Base-by-base conservation (phyloP, 345 rosid species). In the Moricandia moricandioides region DNA sequence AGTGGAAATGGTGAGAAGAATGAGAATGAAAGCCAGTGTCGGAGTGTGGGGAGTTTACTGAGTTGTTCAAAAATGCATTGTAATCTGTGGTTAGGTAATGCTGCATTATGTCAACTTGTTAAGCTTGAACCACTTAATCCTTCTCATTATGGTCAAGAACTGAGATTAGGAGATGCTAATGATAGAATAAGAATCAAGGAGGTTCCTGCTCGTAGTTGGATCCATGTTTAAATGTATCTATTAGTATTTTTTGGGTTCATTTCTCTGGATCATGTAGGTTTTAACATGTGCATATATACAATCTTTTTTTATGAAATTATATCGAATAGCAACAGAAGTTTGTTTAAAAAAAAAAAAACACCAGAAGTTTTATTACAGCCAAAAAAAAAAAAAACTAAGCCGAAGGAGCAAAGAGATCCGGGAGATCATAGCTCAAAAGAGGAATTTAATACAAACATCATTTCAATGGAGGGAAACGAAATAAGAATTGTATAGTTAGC, bases 21-120 rank as follows among this genome's bases (percentile, higher is more conserved):
- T 85, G 91, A 84, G 82, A 57, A 72, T 85, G 79, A 69, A 83
- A 68, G 83, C 89, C 52, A 87, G 82, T 78, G 87, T 86, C 63
- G 84, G 86, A 75, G 72, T 87, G 27, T 88, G 93, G 91, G 91
- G 89, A 79, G 83, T 71, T 34, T 88, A 26, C 26, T 88, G 54
- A 87, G 76, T 65, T 86, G 83, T 66, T 85, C 85, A 30, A 82
- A 77, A 62, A 78, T 84, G 82, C 84, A 88, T 78, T 83, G 85
- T 30, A 87, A 87, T 67, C 63, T 82, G 60, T 78, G 74, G 75
- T 73, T 85, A 62, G 87, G 84, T 62, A 84, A 85, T 76, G 81
- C 80, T 62, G 84, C 89, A 29, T 13, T 81, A 65, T 67, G 83
- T 69, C 80, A 75, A 66, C 89, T 87, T 39, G 74, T 74, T 17